Evolutionary conservation across 2,329 filamentous ascomycete genomes (phyloP).

Genomic region (Tolypocladium nubicola): DNA sequence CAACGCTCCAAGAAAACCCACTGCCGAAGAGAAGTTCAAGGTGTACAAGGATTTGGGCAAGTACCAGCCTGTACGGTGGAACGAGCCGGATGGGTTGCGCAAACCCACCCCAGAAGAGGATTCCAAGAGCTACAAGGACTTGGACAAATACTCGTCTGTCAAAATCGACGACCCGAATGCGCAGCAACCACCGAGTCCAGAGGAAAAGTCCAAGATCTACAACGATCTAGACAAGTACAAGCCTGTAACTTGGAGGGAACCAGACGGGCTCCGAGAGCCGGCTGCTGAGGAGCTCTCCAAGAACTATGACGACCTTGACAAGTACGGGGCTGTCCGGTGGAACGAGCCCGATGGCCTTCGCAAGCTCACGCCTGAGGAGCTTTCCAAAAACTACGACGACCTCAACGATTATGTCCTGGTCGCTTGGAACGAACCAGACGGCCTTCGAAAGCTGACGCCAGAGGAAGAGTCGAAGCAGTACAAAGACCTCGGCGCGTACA

Average conservation of each 20-base stretch:
- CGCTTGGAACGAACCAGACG: slow-evolving; percentile 18
- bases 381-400: slow-evolving; percentile 28
- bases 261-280: slow-evolving; percentile 24
- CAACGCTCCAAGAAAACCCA: slow-evolving; percentile 12
- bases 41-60: slow-evolving; percentile 23
- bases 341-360: slow-evolving; percentile 26
- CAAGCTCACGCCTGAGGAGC: slow-evolving; percentile 20
- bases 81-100: slow-evolving; percentile 15
- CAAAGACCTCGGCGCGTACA: slow-evolving; percentile 24
- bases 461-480: slow-evolving; percentile 21
- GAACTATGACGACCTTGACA: slow-evolving; percentile 26
- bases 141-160: slow-evolving; percentile 18
- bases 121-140: slow-evolving; percentile 21
- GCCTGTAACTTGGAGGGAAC: slow-evolving; percentile 25
- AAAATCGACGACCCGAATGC: slow-evolving; percentile 13
- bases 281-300: slow-evolving; percentile 23
- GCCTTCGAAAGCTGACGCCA: slow-evolving; percentile 11
- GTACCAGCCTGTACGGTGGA: slow-evolving; percentile 12
- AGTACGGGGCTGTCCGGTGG: slow-evolving; percentile 22
- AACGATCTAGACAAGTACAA: slow-evolving; percentile 31
- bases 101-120: slow-evolving; percentile 16
- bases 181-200: slow-evolving; percentile 13
- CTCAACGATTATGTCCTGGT: slow-evolving; percentile 21
- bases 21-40: slow-evolving; percentile 18
- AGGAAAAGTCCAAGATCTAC: slow-evolving; percentile 21